A percentile compares a stretch with the other conserved stretches of the same genome.
Conservation (phyloP, 2,329 filamentous ascomycete species). For the Claviceps spartinae region DNA sequence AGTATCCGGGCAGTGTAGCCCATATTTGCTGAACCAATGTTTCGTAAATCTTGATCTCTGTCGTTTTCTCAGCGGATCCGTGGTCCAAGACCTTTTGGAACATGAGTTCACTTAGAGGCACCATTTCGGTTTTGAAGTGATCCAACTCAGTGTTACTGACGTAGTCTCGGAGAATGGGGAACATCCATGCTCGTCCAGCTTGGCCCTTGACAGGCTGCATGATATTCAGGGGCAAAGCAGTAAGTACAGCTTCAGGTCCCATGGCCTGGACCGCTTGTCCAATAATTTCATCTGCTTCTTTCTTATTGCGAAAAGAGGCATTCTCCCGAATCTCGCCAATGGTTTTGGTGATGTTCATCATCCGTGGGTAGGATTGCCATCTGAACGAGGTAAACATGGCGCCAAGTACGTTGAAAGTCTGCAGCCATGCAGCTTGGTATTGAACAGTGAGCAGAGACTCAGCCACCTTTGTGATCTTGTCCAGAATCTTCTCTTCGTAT, state of each 20-base stretch:
- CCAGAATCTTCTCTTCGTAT: constrained; percentile 80
- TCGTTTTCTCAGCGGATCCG: constrained; percentile 70
- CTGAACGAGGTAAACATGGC: constrained; percentile 77
- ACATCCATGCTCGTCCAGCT: constrained; percentile 82
- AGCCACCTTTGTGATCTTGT: constrained; percentile 62
- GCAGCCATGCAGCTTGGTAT: constrained; percentile 87
- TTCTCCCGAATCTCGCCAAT: constrained; percentile 81
- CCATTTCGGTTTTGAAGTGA: constrained; percentile 76
- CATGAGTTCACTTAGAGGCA: constrained; percentile 79
- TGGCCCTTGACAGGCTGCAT: constrained; percentile 62
- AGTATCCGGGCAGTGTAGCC: constrained; percentile 88
- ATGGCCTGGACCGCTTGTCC: constrained; percentile 79
- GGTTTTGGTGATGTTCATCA: constrained; percentile 60
- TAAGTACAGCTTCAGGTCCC: constrained; percentile 74
- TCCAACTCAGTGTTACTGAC: constrained; percentile 76
- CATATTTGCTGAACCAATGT: constrained; percentile 92
- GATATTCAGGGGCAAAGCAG: constrained; percentile 76
- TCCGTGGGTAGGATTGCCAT: constrained; percentile 71
- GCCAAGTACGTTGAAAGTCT: constrained; percentile 79
- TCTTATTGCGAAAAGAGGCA: constrained; percentile 83
- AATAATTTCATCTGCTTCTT: constrained; percentile 83
- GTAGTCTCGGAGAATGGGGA: constrained; percentile 80
- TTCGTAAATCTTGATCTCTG: constrained; percentile 96
- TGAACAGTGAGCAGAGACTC: constrained; percentile 72
- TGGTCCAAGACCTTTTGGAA: constrained; percentile 82